phyloP scores from a whole-genome alignment of 495 filamentous ascomycete genomes.

The Tetracladium setigerum region DNA sequence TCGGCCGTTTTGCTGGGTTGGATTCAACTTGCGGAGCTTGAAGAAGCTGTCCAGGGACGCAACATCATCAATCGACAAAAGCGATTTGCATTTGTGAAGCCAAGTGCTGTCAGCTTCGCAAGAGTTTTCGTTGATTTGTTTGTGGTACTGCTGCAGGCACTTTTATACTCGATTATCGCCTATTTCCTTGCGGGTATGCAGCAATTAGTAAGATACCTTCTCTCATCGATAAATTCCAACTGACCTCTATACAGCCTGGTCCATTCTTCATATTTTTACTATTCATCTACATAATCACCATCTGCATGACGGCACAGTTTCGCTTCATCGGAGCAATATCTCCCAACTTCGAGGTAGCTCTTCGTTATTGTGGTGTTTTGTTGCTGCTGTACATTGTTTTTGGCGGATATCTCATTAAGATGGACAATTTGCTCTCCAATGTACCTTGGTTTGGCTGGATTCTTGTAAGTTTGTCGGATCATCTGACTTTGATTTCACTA shows the following conservation, averaged over 20 bases:
- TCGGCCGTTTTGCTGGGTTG: slow-evolving; percentile 73
- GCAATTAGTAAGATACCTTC: no score
- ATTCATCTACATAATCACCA: slow-evolving; percentile 56
- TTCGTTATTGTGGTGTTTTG: slow-evolving; percentile 57
- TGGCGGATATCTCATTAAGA: slow-evolving; percentile 69
- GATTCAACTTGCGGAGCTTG: slow-evolving; percentile 69
- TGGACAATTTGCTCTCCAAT: slow-evolving; percentile 67
- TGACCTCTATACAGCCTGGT: slow-evolving; percentile 54
- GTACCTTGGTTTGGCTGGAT: slow-evolving; percentile 25
- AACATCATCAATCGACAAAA: slow-evolving; percentile 75
- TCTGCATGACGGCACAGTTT: slow-evolving; percentile 74
- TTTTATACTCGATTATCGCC: slow-evolving; percentile 62
- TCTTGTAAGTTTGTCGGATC: no score
- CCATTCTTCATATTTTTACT: slow-evolving; percentile 83
- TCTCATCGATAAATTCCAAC: slow-evolving; percentile 38
- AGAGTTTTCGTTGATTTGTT: slow-evolving; percentile 68
- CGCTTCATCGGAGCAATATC: slow-evolving; percentile 64
- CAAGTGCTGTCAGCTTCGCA: slow-evolving; percentile 66
- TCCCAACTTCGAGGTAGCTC: slow-evolving; percentile 72
- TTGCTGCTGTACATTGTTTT: slow-evolving; percentile 67
- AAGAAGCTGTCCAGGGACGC: slow-evolving; percentile 54
- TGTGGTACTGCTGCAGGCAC: slow-evolving; percentile 57
- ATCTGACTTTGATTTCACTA: no score
- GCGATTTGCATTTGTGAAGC: slow-evolving; percentile 73
- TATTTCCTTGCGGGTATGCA: slow-evolving; percentile 40